phyloP scores from a whole-genome alignment of 2,329 filamentous ascomycete genomes.

The Penicillium glabrum region DNA sequence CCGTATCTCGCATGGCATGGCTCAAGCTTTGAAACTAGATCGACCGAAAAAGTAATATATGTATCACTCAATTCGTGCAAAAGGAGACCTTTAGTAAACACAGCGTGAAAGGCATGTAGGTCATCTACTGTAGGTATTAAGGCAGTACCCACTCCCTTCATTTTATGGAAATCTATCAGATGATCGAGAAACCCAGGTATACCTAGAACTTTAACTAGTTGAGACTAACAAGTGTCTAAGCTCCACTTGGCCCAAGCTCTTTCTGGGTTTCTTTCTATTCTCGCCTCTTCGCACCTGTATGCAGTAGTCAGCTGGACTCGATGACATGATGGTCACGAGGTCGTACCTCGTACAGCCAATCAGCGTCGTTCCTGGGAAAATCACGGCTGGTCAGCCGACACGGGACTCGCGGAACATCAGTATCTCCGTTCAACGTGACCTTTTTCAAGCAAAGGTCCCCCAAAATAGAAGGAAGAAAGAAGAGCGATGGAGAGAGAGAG shows the following conservation, averaged over 20 bases:
- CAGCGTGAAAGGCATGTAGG: too few relatives aligned
- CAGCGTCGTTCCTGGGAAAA: constrained; percentile 31
- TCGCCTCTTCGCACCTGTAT: background rate
- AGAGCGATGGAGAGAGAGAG: background rate
- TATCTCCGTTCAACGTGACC: constrained; percentile 8
- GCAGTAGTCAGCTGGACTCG: constrained; percentile 24
- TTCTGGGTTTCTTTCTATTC: background rate
- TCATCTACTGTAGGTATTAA: too few relatives aligned
- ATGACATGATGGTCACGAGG: constrained; percentile 26
- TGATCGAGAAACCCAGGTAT: background rate
- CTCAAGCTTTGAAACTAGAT: constrained; percentile 10
- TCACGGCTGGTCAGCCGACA: constrained; percentile 42
- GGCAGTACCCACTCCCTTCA: background rate
- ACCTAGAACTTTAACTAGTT: background rate
- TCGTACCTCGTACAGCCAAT: constrained; percentile 23
- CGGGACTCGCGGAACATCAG: constrained; percentile 14
- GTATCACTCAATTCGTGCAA: background rate
- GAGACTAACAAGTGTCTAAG: background rate
- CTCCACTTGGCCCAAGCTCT: constrained; percentile 23
- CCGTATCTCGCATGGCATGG: constrained; percentile 21
- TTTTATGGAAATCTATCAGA: background rate
- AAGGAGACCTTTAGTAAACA: background rate
- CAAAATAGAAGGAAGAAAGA: background rate
- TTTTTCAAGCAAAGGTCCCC: background rate
- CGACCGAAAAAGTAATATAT: background rate